These are phyloP conservation scores for Rhodotorula sp. DNA, from an alignment of 1,284 basidiomycete species.

Conservation along the genomic window DNA sequence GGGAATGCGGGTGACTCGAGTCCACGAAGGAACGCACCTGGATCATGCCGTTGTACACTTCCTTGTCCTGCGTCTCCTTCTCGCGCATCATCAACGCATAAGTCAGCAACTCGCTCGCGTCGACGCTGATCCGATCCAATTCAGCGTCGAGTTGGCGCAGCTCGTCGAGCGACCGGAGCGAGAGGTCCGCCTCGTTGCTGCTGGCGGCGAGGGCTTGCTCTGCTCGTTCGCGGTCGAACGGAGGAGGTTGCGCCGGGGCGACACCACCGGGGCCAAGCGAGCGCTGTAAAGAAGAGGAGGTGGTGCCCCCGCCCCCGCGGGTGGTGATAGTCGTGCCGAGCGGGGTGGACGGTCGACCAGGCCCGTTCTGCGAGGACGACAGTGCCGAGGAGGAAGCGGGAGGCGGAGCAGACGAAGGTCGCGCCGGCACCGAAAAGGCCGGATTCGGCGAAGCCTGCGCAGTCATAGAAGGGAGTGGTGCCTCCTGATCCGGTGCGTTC, in stretches of 20 bases:
- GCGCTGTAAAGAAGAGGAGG: background rate
- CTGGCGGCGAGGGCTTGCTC: constrained; percentile 16
- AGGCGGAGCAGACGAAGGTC: constrained; percentile 17
- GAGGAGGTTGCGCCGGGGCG: background rate
- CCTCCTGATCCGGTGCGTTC: no score
- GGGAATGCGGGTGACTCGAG: no score
- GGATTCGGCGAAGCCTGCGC: background rate
- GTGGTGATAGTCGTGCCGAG: background rate
- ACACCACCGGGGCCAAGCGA: background rate
- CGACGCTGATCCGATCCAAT: constrained; percentile 30
- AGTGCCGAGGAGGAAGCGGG: constrained; percentile 3
- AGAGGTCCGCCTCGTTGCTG: constrained; percentile 27
- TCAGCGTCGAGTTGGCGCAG: constrained; percentile 18
- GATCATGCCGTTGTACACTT: constrained; percentile 43
- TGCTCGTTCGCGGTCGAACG: constrained; percentile 28
- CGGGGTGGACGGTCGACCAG: constrained; percentile 8
- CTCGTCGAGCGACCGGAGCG: constrained; percentile 15
- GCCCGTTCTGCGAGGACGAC: constrained; percentile 2
- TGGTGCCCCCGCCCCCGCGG: constrained; percentile 3
- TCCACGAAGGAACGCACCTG: constrained; percentile 12
- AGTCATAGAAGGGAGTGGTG: background rate
- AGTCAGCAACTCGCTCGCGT: constrained; percentile 38
- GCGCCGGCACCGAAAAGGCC: constrained; percentile 1
- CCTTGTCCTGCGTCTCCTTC: constrained; percentile 39
- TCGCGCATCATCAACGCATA: constrained; percentile 38